Evolutionary conservation across 495 filamentous ascomycete genomes (phyloP), one percentile per base, ranked within the genome.

Genomic region (Xylaria grammica): DNA sequence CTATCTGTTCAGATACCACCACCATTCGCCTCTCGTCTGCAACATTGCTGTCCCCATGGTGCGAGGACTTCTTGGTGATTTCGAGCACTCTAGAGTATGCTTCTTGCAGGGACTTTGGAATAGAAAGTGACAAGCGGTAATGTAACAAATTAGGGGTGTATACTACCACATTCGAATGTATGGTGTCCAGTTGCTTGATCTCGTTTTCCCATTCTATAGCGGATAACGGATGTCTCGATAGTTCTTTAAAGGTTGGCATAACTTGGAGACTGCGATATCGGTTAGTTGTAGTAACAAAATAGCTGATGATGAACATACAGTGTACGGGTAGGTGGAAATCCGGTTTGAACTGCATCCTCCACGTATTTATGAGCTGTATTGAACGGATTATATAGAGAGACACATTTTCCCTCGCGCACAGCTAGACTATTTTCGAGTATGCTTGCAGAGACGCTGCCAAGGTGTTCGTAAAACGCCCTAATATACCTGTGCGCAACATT

Each of bases 401-500:
- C 26, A 13, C 38, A 55, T 51, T 62, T 62, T 22, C 24, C 27
- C 30, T 20, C 17, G 32, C 44, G 22, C 1, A 1, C 10, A 11
- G 13, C 13, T 6, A 17, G 0, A 9, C 22, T n/a, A 19, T 27
- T 2, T 48, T 55, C 22, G 20, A 27, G 13, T 3, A 30, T 15
- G 15, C 15, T 27, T 29, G 30, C 10, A 29, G 62, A 62, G 30
- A 59, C 15, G 8, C 34, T 19, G 59, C 22, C 34, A 11, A 73
- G 54, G 45, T 69, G 55, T 11, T 74, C 65, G 42, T 75, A 69
- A 17, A 70, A 72, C 19, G 60, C n/a, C n/a, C 61, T 58, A 11
- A 71, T 32, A n/a, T 58, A 51, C 40, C 67, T 67, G 42, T 44
- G 20, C 24, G 7, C 19, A 15, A 48, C 27, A 32, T 44, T 13